Evolutionary conservation across 2,329 filamentous ascomycete genomes (phyloP).

Genomic region (Penicillium oxalicum): DNA sequence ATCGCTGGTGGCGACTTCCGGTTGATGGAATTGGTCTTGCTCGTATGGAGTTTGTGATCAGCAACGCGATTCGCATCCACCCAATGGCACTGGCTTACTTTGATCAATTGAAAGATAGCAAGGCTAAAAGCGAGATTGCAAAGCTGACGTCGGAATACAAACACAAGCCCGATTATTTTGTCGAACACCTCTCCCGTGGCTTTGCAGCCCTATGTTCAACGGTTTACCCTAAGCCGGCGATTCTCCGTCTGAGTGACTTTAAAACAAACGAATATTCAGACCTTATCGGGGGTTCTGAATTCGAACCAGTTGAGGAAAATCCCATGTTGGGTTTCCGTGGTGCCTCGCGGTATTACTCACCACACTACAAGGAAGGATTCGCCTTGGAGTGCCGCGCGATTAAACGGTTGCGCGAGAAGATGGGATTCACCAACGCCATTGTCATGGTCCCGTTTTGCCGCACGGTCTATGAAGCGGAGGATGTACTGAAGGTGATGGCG

Average conservation of each 20-base stretch:
- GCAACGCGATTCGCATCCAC: constrained; percentile 34
- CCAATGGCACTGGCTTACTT: constrained; percentile 36
- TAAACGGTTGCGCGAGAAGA: constrained; percentile 33
- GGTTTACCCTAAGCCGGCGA: constrained; percentile 35
- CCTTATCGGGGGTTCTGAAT: constrained; percentile 37
- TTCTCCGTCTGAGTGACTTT: constrained; percentile 39
- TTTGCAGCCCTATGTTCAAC: constrained; percentile 36
- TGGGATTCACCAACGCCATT: constrained; percentile 35
- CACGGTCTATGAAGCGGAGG: constrained; percentile 32
- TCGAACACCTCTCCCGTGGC: constrained; percentile 34
- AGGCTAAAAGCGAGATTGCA: constrained; percentile 23
- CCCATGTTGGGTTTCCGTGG: constrained; percentile 41
- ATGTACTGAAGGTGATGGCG: constrained; percentile 33
- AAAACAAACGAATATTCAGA: constrained; percentile 40
- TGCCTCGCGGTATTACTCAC: constrained; percentile 39
- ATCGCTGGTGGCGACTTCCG: constrained; percentile 38
- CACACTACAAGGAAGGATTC: constrained; percentile 36
- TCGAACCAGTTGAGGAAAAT: constrained; percentile 38
- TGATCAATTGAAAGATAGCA: constrained; percentile 25
- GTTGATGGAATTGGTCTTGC: constrained; percentile 37
- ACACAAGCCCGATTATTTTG: constrained; percentile 36
- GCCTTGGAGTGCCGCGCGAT: constrained; percentile 38
- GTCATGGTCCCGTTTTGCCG: constrained; percentile 39
- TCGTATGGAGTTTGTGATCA: constrained; percentile 39
- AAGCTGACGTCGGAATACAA: constrained; percentile 28